Evolutionary conservation across 2,329 filamentous ascomycete species (phyloP).

Genomic region (Scolecobasidium constrictum): DNA sequence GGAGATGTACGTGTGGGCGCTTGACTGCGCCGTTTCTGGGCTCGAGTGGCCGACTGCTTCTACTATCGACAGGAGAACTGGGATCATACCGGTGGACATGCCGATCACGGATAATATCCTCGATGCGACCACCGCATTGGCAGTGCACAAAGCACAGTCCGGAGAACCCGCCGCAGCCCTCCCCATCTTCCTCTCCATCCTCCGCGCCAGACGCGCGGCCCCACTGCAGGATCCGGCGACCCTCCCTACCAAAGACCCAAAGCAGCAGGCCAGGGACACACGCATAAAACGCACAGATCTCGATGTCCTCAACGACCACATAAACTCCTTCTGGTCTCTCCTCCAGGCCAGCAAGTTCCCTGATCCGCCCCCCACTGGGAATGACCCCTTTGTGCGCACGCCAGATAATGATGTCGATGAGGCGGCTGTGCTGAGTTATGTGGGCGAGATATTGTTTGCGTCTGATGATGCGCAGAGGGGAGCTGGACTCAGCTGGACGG

Average conservation of each 20-base stretch:
- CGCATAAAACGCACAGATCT: constrained; percentile 12
- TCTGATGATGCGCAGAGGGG: constrained; percentile 42
- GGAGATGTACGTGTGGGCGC: constrained; percentile 63
- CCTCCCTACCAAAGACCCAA: constrained; percentile 10
- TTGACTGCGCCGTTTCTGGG: constrained; percentile 53
- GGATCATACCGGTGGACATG: constrained; percentile 46
- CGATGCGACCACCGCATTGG: constrained; percentile 63
- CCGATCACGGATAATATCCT: constrained; percentile 65
- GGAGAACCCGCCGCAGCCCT: constrained; percentile 60
- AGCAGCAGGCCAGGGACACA: constrained; percentile 19
- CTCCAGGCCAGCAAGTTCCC: constrained; percentile 45
- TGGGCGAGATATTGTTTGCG: constrained; percentile 85
- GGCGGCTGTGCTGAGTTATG: constrained; percentile 76
- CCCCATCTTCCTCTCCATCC: constrained; percentile 74
- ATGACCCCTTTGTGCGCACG: constrained; percentile 53
- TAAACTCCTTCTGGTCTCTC: background rate
- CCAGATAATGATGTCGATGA: constrained; percentile 63
- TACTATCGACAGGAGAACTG: constrained; percentile 51
- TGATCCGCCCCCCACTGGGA: constrained; percentile 57
- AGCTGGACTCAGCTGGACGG: constrained; percentile 78
- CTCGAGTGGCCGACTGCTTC: constrained; percentile 18
- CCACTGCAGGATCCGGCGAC: constrained; percentile 30
- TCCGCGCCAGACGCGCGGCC: constrained; percentile 60
- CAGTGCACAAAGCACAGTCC: constrained; percentile 62
- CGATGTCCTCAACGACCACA: background rate